Percentiles rank a stretch among this genome's conserved stretches.
Evolutionary conservation across 1,284 basidiomycete species (phyloP).

Genomic region (Ganoderma boninense): DNA sequence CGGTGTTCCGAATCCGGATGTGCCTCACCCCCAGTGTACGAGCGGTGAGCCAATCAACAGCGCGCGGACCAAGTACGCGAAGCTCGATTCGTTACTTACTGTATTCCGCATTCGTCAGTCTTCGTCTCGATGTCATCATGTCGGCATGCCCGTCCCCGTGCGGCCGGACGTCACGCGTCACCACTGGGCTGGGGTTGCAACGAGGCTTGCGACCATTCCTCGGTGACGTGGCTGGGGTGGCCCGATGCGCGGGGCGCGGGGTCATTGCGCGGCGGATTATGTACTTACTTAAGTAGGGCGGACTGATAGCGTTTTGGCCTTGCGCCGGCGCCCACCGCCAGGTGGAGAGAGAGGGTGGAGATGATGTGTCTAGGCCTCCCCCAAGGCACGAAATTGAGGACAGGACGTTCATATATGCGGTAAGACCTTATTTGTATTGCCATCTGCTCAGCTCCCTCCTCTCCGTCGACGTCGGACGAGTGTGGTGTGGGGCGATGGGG

Average conservation of each 20-base stretch:
- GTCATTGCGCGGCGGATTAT: background rate
- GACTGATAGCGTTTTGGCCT: background rate
- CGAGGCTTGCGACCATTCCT: slow-evolving; percentile 7
- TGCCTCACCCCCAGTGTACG: background rate
- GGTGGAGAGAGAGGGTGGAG: background rate
- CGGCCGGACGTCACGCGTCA: slow-evolving; percentile 2
- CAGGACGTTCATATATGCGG: background rate
- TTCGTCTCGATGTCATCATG: slow-evolving; percentile 3
- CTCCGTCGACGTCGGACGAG: background rate
- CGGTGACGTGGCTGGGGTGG: background rate
- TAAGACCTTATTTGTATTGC: background rate
- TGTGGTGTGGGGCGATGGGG: background rate
- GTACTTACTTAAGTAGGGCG: background rate
- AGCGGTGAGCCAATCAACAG: background rate
- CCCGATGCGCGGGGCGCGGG: background rate
- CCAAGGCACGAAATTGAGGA: slow-evolving; percentile 2
- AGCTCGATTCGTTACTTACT: no score
- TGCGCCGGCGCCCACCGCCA: background rate
- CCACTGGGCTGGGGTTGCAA: slow-evolving; percentile 4
- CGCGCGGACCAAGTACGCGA: no score
- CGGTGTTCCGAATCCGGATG: background rate
- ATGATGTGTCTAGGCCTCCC: background rate
- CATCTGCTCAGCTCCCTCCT: background rate
- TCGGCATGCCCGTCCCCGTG: background rate
- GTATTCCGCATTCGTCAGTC: no score